A percentile compares a stretch with the other conserved stretches of the same genome.
These are phyloP conservation scores for Phalaenopsis equestris DNA, from an alignment of 106 monocot genomes.

Conservation along the genomic window DNA sequence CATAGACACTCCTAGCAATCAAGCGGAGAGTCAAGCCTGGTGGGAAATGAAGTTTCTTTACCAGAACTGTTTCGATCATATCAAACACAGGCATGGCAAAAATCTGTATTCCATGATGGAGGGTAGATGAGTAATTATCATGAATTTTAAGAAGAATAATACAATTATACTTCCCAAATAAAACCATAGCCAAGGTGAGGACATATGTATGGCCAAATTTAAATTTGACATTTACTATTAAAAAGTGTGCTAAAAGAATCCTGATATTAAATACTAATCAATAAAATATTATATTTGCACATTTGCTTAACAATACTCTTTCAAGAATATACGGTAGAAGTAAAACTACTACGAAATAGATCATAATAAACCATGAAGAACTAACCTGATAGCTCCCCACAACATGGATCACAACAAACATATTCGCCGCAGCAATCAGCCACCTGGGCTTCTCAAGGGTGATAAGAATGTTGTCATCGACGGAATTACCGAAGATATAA, in stretches of 20 bases:
- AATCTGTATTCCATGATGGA: slow-evolving; percentile 18
- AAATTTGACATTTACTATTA: too few species aligned
- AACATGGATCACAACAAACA: slow-evolving; percentile 54
- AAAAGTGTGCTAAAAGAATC: too few species aligned
- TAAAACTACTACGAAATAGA: too few species aligned
- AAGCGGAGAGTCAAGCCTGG: slow-evolving; percentile 37
- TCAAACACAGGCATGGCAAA: slow-evolving; percentile 63
- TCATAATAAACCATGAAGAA: background rate
- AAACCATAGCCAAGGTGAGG: background rate
- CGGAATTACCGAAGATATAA: slow-evolving; percentile 35
- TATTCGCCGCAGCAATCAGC: slow-evolving; percentile 49
- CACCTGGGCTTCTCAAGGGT: slow-evolving; percentile 38
- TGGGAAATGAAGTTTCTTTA: slow-evolving; percentile 34
- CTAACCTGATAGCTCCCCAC: slow-evolving; percentile 56
- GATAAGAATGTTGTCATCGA: slow-evolving; percentile 39
- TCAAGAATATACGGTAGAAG: too few species aligned
- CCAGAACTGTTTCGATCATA: slow-evolving; percentile 49
- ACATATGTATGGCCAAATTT: background rate
- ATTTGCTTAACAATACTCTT: too few species aligned
- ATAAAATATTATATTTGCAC: too few species aligned
- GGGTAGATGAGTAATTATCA: background rate
- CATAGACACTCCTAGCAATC: slow-evolving; percentile 29
- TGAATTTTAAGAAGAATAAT: too few species aligned
- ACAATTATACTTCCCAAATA: background rate
- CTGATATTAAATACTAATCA: too few species aligned